These are phyloP conservation scores for Theileria annulata DNA, from an alignment of 169 alveolate genomes.

Conservation along the genomic window DNA sequence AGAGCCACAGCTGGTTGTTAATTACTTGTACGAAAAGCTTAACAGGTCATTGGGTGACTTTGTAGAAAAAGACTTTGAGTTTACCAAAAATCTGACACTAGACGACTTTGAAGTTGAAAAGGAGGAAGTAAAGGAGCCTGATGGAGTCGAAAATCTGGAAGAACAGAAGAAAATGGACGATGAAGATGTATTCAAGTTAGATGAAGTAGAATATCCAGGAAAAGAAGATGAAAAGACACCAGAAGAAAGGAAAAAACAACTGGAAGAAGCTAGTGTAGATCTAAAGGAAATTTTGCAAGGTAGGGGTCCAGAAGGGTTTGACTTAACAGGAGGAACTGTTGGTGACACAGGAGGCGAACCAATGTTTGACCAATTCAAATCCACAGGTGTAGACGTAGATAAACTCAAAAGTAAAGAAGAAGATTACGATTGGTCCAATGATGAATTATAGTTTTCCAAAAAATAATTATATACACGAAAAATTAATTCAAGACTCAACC, in stretches of 20 bases:
- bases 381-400: constrained; percentile 32
- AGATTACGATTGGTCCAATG: constrained; percentile 15
- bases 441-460: constrained; percentile 22
- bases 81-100: background rate
- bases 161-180: background rate
- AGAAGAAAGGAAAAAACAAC: background rate
- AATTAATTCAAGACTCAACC: constrained; percentile 11
- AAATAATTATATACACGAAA: constrained; percentile 22
- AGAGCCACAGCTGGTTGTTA: constrained; percentile 56
- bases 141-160: background rate
- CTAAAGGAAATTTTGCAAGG: background rate
- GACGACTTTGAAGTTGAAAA: constrained; percentile 24
- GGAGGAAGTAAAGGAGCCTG: constrained; percentile 10
- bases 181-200: no score
- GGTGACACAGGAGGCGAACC: constrained; percentile 27
- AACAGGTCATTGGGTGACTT: constrained; percentile 27
- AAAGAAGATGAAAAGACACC: background rate
- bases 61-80: background rate
- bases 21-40: constrained; percentile 39
- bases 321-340: background rate
- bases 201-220: background rate
- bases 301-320: constrained; percentile 9
- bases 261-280: background rate
- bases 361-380: constrained; percentile 35
- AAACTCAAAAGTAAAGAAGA: constrained; percentile 16